Evolutionary conservation across 1,284 basidiomycete species (phyloP), one percentile per base, ranked within the genome.

Genomic region (Vanrija sp.): DNA sequence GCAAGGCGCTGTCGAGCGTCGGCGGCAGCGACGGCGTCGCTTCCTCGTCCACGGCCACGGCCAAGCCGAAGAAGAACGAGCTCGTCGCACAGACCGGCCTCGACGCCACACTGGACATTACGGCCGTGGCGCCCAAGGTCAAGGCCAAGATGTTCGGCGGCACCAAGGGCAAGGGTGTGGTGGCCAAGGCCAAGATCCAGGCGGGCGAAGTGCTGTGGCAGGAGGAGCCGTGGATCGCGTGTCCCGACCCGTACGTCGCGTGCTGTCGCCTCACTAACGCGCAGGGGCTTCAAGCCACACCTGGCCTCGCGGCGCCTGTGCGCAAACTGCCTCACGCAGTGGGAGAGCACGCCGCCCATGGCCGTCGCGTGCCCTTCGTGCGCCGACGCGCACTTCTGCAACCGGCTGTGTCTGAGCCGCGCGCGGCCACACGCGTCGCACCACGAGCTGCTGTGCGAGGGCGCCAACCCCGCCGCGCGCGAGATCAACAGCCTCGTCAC

Each of bases 131-230:
- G 22, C 69, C 69, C 5, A 87, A 85, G 65, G 80, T 88, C 12
- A 78, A 82, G 49, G 85, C 87, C 2, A 81, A 80, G 64, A 82
- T 85, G 74, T 91, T 90, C 66, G 79, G 84, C 47, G 78, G 80
- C 49, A 76, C 79, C 56, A 90, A 87, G 66, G 90, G 90, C 9
- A 93, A 94, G 65, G 91, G 91, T 0, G 77, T 94, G 25, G 82
- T 93, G 1, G 87, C 88, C 2, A 82, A 75, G 23, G 80, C 83
- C 49, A 77, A 80, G 45, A 85, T 93, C 53, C 72, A 76, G 12
- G 80, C 84, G 62, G 88, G 86, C 0, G 87, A 92, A 59, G 77
- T 83, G 9, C 67, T 94, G 6, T 94, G 90, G 87, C 86, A 84
- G 56, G 90, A 94, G 68, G 74, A 77, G 18, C 78, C 78, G 2